Conservation (phyloP, 129 eudicot species). For the Artemisia tridentata region DNA sequence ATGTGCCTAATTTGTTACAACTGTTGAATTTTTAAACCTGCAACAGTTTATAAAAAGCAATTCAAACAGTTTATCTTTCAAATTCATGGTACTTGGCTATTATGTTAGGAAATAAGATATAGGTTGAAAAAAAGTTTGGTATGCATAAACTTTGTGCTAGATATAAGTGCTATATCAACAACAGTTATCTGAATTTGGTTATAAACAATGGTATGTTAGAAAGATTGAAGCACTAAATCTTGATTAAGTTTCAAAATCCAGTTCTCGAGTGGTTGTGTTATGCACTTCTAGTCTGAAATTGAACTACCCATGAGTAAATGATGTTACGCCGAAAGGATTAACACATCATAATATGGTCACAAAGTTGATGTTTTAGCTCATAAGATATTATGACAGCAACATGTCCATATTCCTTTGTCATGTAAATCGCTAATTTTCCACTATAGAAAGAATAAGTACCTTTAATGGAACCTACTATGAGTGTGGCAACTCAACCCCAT, state of each 20-base stretch:
- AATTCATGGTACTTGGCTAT: background rate
- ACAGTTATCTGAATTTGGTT: background rate
- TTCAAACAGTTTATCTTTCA: too few species aligned
- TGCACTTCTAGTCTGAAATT: background rate
- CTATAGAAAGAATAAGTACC: conserved; percentile 26
- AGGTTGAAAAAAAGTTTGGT: background rate
- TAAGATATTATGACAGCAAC: background rate
- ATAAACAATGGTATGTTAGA: background rate
- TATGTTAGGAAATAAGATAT: background rate
- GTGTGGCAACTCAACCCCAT: conserved; percentile 1
- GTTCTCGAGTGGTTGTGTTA: conserved; percentile 2
- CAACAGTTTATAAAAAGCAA: too few species aligned
- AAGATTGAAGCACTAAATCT: background rate
- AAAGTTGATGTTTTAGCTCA: background rate
- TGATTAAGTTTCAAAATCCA: background rate
- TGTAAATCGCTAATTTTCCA: conserved; percentile 3
- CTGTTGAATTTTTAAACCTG: too few species aligned
- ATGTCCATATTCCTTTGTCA: conserved; percentile 19
- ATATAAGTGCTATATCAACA: background rate
- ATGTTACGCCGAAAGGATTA: too few species aligned
- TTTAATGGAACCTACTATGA: background rate
- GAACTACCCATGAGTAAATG: background rate
- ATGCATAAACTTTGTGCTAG: background rate
- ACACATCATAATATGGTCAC: background rate
- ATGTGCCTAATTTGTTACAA: too few species aligned